A percentile compares a stretch with the other conserved stretches of the same genome.
phyloP scores from a whole-genome alignment of 192 early-diverging fungal genomes.

The Oehlia diaphana region DNA sequence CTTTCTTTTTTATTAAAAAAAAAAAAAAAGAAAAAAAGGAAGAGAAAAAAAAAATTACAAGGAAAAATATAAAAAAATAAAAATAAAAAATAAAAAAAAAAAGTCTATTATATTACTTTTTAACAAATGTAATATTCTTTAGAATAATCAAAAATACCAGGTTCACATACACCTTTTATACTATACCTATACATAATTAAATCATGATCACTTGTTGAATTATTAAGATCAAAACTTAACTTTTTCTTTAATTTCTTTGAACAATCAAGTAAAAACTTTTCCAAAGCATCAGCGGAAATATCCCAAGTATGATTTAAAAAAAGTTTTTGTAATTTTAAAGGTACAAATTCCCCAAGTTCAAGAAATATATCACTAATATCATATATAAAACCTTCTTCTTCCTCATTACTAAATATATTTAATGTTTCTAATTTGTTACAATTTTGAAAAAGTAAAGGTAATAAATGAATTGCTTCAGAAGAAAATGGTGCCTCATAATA shows the following conservation, averaged over 20 bases:
- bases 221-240: neutral
- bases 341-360: neutral
- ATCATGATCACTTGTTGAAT: neutral
- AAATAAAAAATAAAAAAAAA: too few relatives aligned
- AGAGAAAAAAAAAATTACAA: too few relatives aligned
- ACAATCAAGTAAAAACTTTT: neutral
- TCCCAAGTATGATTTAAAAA: neutral
- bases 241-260: neutral
- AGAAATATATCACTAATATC: neutral
- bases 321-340: neutral
- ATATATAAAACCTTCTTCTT: neutral
- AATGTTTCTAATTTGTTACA: neutral
- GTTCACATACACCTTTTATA: neutral
- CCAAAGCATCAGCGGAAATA: neutral
- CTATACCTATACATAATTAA: neutral
- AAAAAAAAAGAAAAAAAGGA: too few relatives aligned
- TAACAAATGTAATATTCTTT: neutral
- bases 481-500: neutral
- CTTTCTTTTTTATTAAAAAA: too few relatives aligned
- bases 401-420: neutral
- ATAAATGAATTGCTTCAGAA: neutral
- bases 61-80: too few relatives aligned
- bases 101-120: neutral
- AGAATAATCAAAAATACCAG: neutral
- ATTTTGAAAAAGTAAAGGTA: neutral